phyloP scores from a whole-genome alignment of 495 filamentous ascomycete genomes.

The Talaromyces liani region DNA sequence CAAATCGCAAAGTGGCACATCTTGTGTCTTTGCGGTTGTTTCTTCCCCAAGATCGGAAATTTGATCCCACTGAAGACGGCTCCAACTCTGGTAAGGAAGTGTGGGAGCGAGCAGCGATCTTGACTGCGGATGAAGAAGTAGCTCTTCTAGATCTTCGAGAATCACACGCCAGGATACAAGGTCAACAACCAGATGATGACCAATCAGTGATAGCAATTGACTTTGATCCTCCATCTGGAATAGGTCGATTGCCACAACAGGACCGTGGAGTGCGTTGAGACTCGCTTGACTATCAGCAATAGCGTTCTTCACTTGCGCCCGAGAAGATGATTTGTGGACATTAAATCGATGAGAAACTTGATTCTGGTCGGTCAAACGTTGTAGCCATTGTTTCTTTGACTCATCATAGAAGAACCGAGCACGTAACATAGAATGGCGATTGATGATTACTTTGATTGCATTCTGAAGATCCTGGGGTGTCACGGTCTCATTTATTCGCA shows the following conservation, averaged over 20 bases:
- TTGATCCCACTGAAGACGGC: constrained; percentile 38
- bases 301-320: constrained; percentile 21
- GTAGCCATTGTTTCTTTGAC: constrained; percentile 20
- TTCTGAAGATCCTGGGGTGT: constrained; percentile 38
- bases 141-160: constrained; percentile 57
- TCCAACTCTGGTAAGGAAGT: constrained; percentile 61
- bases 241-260: constrained; percentile 35
- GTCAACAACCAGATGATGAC: constrained; percentile 64
- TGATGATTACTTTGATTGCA: constrained; percentile 51
- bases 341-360: constrained; percentile 30
- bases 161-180: constrained; percentile 65
- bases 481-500: constrained; percentile 46
- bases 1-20: constrained; percentile 25
- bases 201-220: constrained; percentile 54
- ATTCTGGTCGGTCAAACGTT: constrained; percentile 31
- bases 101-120: constrained; percentile 23
- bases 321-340: constrained; percentile 14
- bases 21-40: constrained; percentile 18
- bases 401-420: constrained; percentile 45
- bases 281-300: constrained; percentile 33
- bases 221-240: constrained; percentile 40
- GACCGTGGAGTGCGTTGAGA: constrained; percentile 37
- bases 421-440: constrained; percentile 66
- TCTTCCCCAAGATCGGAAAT: constrained; percentile 13
- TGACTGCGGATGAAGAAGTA: constrained; percentile 41